Evolutionary conservation across 768 basidiomycete species (phyloP).

Genomic region (Macrolepiota fuliginosa): DNA sequence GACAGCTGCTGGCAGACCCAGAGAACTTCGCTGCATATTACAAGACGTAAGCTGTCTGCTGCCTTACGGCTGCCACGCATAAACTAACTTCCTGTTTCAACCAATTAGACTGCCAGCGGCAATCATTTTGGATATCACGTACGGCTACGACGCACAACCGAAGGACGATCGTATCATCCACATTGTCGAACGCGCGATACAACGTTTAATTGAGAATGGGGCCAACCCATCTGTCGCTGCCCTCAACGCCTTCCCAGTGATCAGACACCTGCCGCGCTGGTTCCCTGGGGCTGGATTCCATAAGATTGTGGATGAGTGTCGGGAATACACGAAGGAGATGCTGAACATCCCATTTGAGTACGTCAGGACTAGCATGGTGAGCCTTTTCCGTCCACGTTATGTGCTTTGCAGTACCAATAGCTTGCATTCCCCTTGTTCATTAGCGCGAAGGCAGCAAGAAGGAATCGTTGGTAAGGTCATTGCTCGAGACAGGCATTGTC

Average conservation of each 20-base stretch:
- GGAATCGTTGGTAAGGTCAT: slow-evolving; percentile 4
- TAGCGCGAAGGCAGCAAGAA: slow-evolving; percentile 13
- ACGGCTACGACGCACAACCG: slow-evolving; percentile 27
- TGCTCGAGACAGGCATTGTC: slow-evolving; percentile 6
- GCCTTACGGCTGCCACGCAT: neutral
- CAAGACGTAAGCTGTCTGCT: neutral
- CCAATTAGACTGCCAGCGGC: neutral
- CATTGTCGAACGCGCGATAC: slow-evolving; percentile 19
- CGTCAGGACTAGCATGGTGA: slow-evolving; percentile 19
- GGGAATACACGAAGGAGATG: slow-evolving; percentile 17
- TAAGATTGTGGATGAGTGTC: slow-evolving; percentile 14
- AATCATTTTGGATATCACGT: slow-evolving; percentile 21
- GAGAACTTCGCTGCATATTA: slow-evolving; percentile 3
- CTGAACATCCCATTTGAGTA: slow-evolving; percentile 20
- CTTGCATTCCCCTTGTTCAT: neutral
- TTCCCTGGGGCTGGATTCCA: slow-evolving; percentile 30
- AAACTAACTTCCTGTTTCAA: neutral
- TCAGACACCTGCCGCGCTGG: slow-evolving; percentile 27
- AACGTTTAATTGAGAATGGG: slow-evolving; percentile 15
- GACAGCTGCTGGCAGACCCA: slow-evolving; percentile 1
- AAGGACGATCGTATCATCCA: slow-evolving; percentile 21
- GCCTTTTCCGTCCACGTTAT: neutral
- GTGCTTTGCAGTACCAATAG: neutral
- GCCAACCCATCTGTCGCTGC: slow-evolving; percentile 20
- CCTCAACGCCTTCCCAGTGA: slow-evolving; percentile 25